Percentiles rank a stretch among this genome's conserved stretches.
These are phyloP conservation scores for Botrytis sinoallii DNA, from an alignment of 2,329 filamentous ascomycete species.

Conservation along the genomic window DNA sequence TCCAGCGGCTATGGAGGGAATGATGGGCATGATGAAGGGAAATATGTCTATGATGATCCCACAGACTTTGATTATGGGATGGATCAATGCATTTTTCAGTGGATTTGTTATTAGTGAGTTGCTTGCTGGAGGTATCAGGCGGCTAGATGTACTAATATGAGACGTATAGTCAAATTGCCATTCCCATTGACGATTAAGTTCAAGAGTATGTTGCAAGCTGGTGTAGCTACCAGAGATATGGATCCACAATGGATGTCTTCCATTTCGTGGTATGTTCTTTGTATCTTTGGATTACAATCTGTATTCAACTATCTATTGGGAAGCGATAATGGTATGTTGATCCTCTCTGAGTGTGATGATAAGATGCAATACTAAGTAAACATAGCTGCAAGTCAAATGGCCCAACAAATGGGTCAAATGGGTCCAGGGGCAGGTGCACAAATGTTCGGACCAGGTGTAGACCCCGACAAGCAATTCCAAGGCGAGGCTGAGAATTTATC, in stretches of 20 bases:
- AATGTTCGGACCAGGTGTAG: conserved; percentile 88
- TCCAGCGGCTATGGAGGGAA: conserved; percentile 95
- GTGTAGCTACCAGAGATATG: conserved; percentile 91
- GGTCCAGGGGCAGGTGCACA: conserved; percentile 60
- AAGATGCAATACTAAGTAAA: conserved; percentile 15
- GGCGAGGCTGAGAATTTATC: conserved; percentile 93
- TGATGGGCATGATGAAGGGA: conserved; percentile 99
- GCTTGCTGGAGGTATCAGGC: too few relatives aligned
- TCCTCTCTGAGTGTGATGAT: neutral
- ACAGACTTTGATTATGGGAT: conserved; percentile 98
- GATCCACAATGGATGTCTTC: conserved; percentile 98
- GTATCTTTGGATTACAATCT: conserved; percentile 91
- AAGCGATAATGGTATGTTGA: conserved; percentile 80
- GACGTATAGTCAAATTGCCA: conserved; percentile 76
- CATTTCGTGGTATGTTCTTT: conserved; percentile 98
- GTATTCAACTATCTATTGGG: conserved; percentile 97
- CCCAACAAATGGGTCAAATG: conserved; percentile 77
- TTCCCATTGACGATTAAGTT: conserved; percentile 98
- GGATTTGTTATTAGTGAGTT: conserved; percentile 91
- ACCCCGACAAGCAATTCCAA: conserved; percentile 92
- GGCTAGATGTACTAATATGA: conserved; percentile 20
- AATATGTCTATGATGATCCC: conserved; percentile 99
- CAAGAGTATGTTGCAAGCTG: conserved; percentile 98
- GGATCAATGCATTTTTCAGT: conserved; percentile 99
- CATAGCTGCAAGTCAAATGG: conserved; percentile 83